phyloP scores from a whole-genome alignment of 805 yeast species.

The Candida xyloterini region DNA sequence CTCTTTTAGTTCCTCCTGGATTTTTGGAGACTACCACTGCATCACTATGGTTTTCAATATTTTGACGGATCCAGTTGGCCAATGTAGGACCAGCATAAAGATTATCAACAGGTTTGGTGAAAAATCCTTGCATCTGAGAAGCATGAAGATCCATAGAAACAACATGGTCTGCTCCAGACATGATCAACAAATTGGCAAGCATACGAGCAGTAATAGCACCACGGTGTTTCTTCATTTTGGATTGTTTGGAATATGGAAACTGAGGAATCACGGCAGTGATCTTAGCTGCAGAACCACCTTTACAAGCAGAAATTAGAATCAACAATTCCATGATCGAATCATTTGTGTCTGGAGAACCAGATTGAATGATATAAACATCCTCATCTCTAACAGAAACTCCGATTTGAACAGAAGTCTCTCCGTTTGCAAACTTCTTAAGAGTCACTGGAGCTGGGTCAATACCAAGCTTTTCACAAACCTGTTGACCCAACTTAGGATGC shows the following conservation, averaged over 20 bases:
- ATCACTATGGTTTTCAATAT: slow-evolving; percentile 77
- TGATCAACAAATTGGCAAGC: slow-evolving; percentile 90
- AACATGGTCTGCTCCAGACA: slow-evolving; percentile 99
- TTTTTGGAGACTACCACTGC: slow-evolving; percentile 98
- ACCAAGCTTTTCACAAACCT: slow-evolving; percentile 88
- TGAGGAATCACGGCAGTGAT: slow-evolving; percentile 97
- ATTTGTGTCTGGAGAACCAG: slow-evolving; percentile 82
- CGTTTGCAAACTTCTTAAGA: slow-evolving; percentile 89
- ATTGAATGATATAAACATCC: slow-evolving; percentile 90
- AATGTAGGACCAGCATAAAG: slow-evolving; percentile 94
- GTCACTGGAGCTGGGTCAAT: slow-evolving; percentile 93
- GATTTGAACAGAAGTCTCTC: slow-evolving; percentile 95
- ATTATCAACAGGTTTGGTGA: slow-evolving; percentile 95
- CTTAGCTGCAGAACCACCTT: slow-evolving; percentile 97
- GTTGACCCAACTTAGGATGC: slow-evolving; percentile 89
- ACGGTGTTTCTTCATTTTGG: slow-evolving; percentile 97
- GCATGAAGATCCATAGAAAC: slow-evolving; percentile 97
- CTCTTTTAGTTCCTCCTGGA: slow-evolving; percentile 98
- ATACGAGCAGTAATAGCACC: slow-evolving; percentile 98
- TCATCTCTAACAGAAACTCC: slow-evolving; percentile 96
- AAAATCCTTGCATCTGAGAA: slow-evolving; percentile 98
- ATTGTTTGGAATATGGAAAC: slow-evolving; percentile 95
- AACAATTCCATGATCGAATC: slow-evolving; percentile 96
- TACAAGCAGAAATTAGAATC: slow-evolving; percentile 90
- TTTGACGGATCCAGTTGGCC: slow-evolving; percentile 92